These are phyloP conservation scores for Pythium volutum DNA, from an alignment of 352 stramenopile species.

Conservation along the genomic window DNA sequence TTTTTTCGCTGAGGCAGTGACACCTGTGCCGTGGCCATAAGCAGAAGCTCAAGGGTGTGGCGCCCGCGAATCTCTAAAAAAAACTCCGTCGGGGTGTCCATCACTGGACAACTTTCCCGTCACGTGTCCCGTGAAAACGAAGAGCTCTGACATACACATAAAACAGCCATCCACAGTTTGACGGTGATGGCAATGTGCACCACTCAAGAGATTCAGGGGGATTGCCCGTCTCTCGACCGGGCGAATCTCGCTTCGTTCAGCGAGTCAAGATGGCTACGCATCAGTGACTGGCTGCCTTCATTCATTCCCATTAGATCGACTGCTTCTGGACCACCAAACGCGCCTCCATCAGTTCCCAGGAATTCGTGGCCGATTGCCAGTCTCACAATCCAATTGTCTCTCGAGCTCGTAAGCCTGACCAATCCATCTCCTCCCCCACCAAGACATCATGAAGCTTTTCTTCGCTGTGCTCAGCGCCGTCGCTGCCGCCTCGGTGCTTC, in stretches of 20 bases:
- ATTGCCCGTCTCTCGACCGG: not conserved
- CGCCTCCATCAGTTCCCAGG: not conserved
- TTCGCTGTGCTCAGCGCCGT: not conserved
- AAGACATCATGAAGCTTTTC: conserved; percentile 6
- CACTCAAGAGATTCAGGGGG: not conserved
- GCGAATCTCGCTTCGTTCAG: not conserved
- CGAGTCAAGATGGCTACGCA: too few species aligned
- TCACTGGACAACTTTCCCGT: conserved; percentile 39
- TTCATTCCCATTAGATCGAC: too few species aligned
- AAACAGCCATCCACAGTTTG: not conserved
- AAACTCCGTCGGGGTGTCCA: too few species aligned
- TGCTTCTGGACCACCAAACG: not conserved
- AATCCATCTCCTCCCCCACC: not conserved
- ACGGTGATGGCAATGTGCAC: not conserved
- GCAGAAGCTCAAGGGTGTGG: too few species aligned
- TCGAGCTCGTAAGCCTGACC: not conserved
- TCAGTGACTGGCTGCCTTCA: too few species aligned
- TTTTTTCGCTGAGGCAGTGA: too few species aligned
- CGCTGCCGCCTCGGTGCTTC: not conserved
- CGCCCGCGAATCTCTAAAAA: too few species aligned
- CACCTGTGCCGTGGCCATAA: too few species aligned
- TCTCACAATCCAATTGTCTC: not conserved
- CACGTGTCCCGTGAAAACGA: conserved; percentile 22
- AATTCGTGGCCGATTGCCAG: not conserved
- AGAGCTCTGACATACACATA: too few species aligned